Percentiles rank a stretch among this genome's conserved stretches.
Evolutionary conservation across 345 rosid species (phyloP).

Genomic region (Sonneratia caseolaris): DNA sequence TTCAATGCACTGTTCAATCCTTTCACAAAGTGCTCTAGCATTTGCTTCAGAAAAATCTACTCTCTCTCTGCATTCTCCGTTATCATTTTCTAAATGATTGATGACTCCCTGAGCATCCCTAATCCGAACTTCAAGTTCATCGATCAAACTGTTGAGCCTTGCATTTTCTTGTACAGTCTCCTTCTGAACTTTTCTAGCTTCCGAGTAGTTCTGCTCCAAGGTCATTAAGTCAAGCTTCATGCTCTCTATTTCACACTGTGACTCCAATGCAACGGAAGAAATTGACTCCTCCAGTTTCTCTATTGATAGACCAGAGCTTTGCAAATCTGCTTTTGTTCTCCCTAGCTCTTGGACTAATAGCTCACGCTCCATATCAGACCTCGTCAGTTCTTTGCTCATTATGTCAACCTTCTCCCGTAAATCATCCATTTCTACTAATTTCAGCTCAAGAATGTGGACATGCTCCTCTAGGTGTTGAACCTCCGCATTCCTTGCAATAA

Average conservation of each 20-base stretch:
- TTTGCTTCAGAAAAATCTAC: constrained; percentile 20
- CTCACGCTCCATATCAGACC: constrained; percentile 33
- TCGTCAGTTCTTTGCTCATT: too few species aligned
- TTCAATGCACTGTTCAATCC: constrained; percentile 25
- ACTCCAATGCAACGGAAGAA: constrained; percentile 47
- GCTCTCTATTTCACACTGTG: constrained; percentile 78
- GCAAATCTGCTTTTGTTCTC: constrained; percentile 53
- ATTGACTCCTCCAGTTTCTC: constrained; percentile 71
- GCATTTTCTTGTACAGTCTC: constrained; percentile 45
- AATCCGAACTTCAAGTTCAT: constrained; percentile 38
- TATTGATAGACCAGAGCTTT: constrained; percentile 27
- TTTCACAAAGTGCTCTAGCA: constrained; percentile 21
- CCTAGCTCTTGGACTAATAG: constrained; percentile 45
- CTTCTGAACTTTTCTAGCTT: constrained; percentile 40
- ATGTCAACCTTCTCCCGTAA: constrained; percentile 10
- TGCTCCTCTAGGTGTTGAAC: constrained; percentile 42
- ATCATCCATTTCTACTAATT: constrained; percentile 43
- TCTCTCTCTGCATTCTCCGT: constrained; percentile 37
- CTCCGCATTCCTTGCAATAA: constrained; percentile 51
- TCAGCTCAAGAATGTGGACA: constrained; percentile 44
- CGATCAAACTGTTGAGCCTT: constrained; percentile 26
- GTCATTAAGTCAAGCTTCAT: constrained; percentile 54
- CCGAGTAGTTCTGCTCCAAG: constrained; percentile 46
- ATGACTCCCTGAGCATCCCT: constrained; percentile 30
- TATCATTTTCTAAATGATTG: constrained; percentile 35